Evolutionary conservation across 306 rosid species (phyloP).

Genomic region (Cucumis sativus): DNA sequence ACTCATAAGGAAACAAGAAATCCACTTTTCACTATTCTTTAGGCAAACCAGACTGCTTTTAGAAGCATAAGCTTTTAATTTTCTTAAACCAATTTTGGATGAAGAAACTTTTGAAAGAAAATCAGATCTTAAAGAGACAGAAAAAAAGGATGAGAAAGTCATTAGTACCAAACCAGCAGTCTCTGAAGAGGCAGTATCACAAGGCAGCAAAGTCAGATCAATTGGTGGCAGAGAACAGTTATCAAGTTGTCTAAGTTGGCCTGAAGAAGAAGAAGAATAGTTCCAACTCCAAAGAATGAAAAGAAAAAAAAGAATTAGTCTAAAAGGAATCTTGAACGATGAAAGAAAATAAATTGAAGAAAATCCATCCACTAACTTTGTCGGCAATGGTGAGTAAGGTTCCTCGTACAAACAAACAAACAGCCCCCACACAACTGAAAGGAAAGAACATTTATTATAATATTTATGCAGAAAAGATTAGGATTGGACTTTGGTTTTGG

Average conservation of each 20-base stretch:
- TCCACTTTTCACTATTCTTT: not conserved
- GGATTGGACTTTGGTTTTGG: slow-evolving; percentile 4
- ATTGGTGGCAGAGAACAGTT: not conserved
- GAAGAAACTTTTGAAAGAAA: not conserved
- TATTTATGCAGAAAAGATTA: not conserved
- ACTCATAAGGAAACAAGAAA: not conserved
- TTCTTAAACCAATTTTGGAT: not conserved
- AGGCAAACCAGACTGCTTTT: not conserved
- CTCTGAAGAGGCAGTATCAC: not conserved
- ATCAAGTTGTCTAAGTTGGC: not conserved
- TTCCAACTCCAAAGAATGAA: not conserved
- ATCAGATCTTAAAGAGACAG: not conserved
- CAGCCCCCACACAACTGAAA: slow-evolving; percentile 6
- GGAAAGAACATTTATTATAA: slow-evolving; percentile 1
- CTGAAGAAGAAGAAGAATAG: not conserved
- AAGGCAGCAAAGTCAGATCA: not conserved
- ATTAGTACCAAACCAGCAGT: not conserved
- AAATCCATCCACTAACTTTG: not conserved
- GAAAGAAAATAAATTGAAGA: not conserved
- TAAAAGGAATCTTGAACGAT: not conserved
- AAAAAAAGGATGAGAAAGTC: not conserved
- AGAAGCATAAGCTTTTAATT: not conserved
- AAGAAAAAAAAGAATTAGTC: not conserved
- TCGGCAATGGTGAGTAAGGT: not conserved
- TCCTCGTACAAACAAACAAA: slow-evolving; percentile 7